Conservation (phyloP, 1,284 basidiomycete genomes). For the Cutaneotrichosporon sp. region DNA sequence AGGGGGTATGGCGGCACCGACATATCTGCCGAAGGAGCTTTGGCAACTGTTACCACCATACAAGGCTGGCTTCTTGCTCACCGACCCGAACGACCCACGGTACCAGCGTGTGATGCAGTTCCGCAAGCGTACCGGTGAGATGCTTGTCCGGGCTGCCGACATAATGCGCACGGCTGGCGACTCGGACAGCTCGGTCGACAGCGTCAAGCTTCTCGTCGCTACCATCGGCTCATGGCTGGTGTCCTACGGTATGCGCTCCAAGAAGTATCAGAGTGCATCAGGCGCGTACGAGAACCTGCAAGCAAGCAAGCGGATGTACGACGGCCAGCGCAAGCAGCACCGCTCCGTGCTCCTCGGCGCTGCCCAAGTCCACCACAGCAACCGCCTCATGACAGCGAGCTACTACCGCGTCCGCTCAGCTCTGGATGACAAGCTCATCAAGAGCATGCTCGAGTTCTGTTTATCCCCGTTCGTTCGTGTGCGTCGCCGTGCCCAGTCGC, state of each 20-base stretch:
- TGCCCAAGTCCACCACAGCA: constrained; percentile 38
- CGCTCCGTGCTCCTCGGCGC: constrained; percentile 39
- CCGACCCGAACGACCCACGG: constrained; percentile 67
- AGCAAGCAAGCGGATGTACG: constrained; percentile 40
- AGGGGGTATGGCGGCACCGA: constrained; percentile 32
- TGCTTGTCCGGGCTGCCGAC: constrained; percentile 65
- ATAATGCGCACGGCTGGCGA: constrained; percentile 63
- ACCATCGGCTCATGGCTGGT: constrained; percentile 44
- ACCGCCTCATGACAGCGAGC: constrained; percentile 40
- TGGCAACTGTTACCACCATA: constrained; percentile 60
- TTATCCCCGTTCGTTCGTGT: constrained; percentile 77
- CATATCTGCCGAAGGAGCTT: constrained; percentile 55
- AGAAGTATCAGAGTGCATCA: constrained; percentile 37
- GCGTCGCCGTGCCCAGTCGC: constrained; percentile 35
- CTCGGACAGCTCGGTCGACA: constrained; percentile 90
- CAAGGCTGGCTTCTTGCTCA: constrained; percentile 69
- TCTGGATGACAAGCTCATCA: constrained; percentile 72
- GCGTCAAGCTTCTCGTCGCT: constrained; percentile 57
- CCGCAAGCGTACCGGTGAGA: constrained; percentile 63
- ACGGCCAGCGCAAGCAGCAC: constrained; percentile 42
- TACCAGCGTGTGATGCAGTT: constrained; percentile 63
- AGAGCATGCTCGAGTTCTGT: constrained; percentile 74
- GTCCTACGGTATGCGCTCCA: constrained; percentile 42
- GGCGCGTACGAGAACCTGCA: constrained; percentile 33
- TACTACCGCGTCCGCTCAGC: constrained; percentile 74